Percentiles rank a stretch among this genome's conserved stretches.
phyloP scores from a whole-genome alignment of 805 yeast species.

The Ascoidea asiatica region DNA sequence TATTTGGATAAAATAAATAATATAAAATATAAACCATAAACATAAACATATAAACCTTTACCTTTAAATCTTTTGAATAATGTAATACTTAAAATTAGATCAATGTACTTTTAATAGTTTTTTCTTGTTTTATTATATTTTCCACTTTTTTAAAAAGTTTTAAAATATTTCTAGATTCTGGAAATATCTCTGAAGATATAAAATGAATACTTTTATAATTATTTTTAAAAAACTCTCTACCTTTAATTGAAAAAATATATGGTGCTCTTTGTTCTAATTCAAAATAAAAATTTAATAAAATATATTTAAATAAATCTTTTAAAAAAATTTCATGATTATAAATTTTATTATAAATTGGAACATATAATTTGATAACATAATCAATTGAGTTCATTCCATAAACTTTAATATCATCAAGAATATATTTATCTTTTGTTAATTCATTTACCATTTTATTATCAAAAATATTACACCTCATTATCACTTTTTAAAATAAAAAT shows the following conservation, averaged over 20 bases:
- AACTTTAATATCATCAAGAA: not conserved
- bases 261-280: not conserved
- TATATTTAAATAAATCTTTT: too few species aligned
- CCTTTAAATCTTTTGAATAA: too few species aligned
- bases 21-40: too few species aligned
- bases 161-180: not conserved
- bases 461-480: not conserved
- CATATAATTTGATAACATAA: not conserved
- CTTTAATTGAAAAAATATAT: not conserved
- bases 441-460: not conserved
- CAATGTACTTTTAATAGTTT: too few species aligned
- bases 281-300: too few species aligned
- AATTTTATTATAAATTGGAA: not conserved
- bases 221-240: not conserved
- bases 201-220: too few species aligned
- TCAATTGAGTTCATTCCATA: not conserved
- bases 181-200: not conserved
- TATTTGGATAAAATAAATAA: too few species aligned
- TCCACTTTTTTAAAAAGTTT: not conserved
- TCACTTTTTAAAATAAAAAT: too few species aligned
- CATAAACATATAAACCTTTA: too few species aligned
- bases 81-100: too few species aligned
- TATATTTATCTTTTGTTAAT: too few species aligned
- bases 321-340: not conserved
- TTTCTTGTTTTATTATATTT: not conserved